Evolutionary conservation across 2,329 filamentous ascomycete species (phyloP), one percentile per base, ranked within the genome.

Genomic region (Exophiala dermatitidis): DNA sequence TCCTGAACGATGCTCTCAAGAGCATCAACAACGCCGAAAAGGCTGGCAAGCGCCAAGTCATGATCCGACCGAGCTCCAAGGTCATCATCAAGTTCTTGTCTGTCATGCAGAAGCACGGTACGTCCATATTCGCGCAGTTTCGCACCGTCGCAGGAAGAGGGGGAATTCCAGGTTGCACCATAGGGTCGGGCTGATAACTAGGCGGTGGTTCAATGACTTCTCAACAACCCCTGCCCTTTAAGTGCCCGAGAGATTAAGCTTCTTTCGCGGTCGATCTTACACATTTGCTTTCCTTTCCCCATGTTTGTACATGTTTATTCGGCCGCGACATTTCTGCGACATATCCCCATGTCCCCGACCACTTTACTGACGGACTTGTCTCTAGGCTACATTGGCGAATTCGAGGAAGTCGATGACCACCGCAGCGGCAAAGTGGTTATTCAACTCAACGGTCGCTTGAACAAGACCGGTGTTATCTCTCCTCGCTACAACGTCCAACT

Each of bases 1-100:
- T 97, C 72, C 90, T 98, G 77, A 94, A 97, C 84, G 93, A 98
- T 86, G 90, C 88, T 74, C 87, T 96, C 71, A 95, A 95, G 77
- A 82, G 84, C 81, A 97, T 98, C 86, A 98, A 98, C 90, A 98
- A 98, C 78, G 93, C 93, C 82, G 94, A 98, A 85, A 97, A 98
- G 87, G 82, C 88, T 69, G 93, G 93, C 80, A 97, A 97, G 87
- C 90, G 93, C 73, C 93, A 98, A 81, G 93, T 97, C 73, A 72
- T 98, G 75, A 96, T 98, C 83, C 85, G 90, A 71, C 93, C 94
- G 68, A 87, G 83, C 76, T 97, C 93, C 77, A 98, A 98, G 88
- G 93, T 98, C 82, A 98, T 98, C 71, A 80, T 94, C 82, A 97
- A 97, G 84, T 98, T 97, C 85, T 82, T 98, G 73, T 82, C 82